Percentiles rank a stretch among this genome's conserved stretches.
Evolutionary conservation across 306 rosid species (phyloP).

Genomic region (Quercus robur): DNA sequence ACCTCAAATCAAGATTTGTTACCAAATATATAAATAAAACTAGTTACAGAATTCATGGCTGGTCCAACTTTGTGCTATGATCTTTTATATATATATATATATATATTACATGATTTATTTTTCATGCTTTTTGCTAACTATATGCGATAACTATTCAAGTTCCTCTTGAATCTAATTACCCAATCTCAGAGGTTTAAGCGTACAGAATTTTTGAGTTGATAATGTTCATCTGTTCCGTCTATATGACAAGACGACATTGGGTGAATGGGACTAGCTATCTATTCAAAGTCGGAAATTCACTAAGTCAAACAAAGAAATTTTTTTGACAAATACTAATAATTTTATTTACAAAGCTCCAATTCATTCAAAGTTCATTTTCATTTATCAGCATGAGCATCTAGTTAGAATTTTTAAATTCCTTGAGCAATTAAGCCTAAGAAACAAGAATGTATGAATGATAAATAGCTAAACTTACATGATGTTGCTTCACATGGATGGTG

Average conservation of each 20-base stretch:
- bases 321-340: neutral
- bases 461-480: neutral
- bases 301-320: neutral
- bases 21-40: too few relatives aligned
- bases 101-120: too few relatives aligned
- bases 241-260: neutral
- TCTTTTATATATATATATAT: too few relatives aligned
- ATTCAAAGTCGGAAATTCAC: neutral
- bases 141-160: neutral
- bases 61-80: too few relatives aligned
- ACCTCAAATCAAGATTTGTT: neutral
- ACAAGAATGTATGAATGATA: neutral
- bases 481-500: neutral
- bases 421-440: neutral
- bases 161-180: neutral
- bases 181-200: neutral
- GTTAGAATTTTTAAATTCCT: neutral
- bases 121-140: neutral
- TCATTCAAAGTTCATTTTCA: neutral
- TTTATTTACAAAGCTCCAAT: neutral
- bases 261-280: neutral
- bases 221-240: neutral
- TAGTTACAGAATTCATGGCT: too few relatives aligned
- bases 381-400: neutral
- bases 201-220: neutral